Conservation (phyloP, 768 basidiomycete species). For the Boletus rex-veris region DNA sequence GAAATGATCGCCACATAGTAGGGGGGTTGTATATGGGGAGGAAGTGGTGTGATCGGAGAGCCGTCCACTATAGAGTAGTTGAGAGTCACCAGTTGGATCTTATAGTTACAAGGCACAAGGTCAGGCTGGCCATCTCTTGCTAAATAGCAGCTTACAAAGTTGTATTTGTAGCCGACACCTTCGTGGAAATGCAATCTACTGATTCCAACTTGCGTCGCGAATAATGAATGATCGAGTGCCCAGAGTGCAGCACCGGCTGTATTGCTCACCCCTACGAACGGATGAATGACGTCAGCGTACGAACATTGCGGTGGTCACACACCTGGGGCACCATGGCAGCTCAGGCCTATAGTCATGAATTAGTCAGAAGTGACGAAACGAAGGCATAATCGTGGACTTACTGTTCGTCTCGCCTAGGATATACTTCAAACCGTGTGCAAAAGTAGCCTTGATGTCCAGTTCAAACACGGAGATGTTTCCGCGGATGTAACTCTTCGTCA, state of each 20-base stretch:
- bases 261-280: conserved; percentile 53
- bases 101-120: conserved; percentile 2
- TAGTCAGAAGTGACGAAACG: not conserved
- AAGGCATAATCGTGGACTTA: conserved; percentile 33
- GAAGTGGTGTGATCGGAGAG: conserved; percentile 45
- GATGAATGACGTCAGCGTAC: not conserved
- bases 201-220: conserved; percentile 53
- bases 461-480: conserved; percentile 51
- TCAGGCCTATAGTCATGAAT: conserved; percentile 20
- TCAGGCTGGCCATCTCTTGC: not conserved
- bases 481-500: conserved; percentile 58
- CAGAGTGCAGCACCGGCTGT: conserved; percentile 69
- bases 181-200: conserved; percentile 59
- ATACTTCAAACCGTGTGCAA: conserved; percentile 46
- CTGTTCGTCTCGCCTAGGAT: conserved; percentile 64
- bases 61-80: conserved; percentile 58
- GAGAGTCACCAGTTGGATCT: conserved; percentile 64
- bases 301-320: not conserved
- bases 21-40: conserved; percentile 60
- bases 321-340: conserved; percentile 39
- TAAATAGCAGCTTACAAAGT: conserved; percentile 38
- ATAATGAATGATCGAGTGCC: conserved; percentile 63
- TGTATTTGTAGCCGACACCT: conserved; percentile 71
- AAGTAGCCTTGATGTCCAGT: conserved; percentile 52
- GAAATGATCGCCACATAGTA: conserved; percentile 66